A percentile compares a stretch with the other conserved stretches of the same genome.
Evolutionary conservation across 1,284 basidiomycete species (phyloP).

Genomic region (Pyrrhoderma lamaoense): DNA sequence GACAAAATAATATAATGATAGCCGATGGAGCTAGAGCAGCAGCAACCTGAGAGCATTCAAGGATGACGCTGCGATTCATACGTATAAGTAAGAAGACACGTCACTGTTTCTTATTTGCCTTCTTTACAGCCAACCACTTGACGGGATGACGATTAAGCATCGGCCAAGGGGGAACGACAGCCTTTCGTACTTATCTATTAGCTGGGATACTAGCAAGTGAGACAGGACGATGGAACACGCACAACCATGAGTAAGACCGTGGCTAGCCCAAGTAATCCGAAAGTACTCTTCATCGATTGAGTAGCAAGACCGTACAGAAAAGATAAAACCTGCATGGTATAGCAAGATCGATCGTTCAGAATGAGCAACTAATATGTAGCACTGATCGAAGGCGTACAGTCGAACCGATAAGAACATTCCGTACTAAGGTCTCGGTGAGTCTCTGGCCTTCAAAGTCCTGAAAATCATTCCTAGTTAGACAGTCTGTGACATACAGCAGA

Average conservation of each 20-base stretch:
- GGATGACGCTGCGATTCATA: no score
- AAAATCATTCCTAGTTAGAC: no score
- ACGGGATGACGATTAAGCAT: constrained; percentile 58
- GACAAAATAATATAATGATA: no score
- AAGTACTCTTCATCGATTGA: constrained; percentile 55
- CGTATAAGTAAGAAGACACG: no score
- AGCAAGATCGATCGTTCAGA: not conserved
- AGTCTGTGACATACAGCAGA: not conserved
- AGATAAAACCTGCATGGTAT: constrained; percentile 44
- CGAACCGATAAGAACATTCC: constrained; percentile 31
- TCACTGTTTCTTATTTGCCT: not conserved
- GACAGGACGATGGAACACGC: constrained; percentile 24
- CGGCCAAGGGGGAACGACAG: constrained; percentile 64
- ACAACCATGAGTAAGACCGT: constrained; percentile 46
- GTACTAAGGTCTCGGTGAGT: constrained; percentile 45
- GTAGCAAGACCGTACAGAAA: constrained; percentile 55
- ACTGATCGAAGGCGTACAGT: constrained; percentile 23
- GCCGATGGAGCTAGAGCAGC: no score
- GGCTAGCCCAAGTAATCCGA: constrained; percentile 43
- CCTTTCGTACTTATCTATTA: constrained; percentile 28
- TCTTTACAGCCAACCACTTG: constrained; percentile 46
- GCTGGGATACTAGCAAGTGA: no score
- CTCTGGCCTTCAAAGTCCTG: constrained; percentile 74
- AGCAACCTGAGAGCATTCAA: no score
- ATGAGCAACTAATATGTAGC: no score